Conservation (phyloP, 768 basidiomycete genomes). For the Pisolithus sp. region DNA sequence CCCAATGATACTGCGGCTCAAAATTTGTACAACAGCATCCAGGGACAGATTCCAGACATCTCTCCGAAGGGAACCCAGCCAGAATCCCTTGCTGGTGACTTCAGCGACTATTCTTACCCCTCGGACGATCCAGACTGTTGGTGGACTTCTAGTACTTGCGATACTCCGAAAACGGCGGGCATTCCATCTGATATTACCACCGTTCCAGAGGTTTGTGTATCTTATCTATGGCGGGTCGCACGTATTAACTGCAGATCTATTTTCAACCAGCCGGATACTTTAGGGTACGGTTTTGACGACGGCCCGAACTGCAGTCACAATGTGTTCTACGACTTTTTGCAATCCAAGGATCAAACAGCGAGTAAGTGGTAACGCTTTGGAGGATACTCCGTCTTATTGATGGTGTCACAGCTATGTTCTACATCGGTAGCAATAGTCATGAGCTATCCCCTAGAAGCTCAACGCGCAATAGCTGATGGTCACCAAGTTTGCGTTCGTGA, state of each 20-base stretch:
- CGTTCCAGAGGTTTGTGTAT: constrained; percentile 30
- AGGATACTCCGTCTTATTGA: not conserved
- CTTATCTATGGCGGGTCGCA: not conserved
- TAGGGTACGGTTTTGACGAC: constrained; percentile 62
- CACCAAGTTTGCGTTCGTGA: constrained; percentile 58
- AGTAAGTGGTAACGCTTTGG: constrained; percentile 32
- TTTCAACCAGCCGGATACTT: constrained; percentile 38
- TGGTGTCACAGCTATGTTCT: constrained; percentile 46
- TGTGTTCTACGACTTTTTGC: constrained; percentile 51
- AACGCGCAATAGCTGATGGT: constrained; percentile 46
- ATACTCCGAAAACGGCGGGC: constrained; percentile 34
- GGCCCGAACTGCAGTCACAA: constrained; percentile 64
- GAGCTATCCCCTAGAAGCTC: constrained; percentile 50
- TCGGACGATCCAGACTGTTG: constrained; percentile 11
- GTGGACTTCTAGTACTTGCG: constrained; percentile 43
- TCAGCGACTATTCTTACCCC: not conserved
- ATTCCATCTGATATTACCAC: constrained; percentile 30
- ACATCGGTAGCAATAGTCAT: constrained; percentile 55
- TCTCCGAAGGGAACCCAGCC: constrained; percentile 25
- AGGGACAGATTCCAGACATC: constrained; percentile 37
- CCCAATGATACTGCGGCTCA: constrained; percentile 33
- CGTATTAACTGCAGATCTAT: not conserved
- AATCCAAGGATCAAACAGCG: constrained; percentile 50
- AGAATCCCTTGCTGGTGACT: not conserved
- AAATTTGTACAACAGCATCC: constrained; percentile 34